A percentile compares a stretch with the other conserved stretches of the same genome.
Conservation (phyloP, 108 stramenopile genomes). For the Nitzschia sp. region DNA sequence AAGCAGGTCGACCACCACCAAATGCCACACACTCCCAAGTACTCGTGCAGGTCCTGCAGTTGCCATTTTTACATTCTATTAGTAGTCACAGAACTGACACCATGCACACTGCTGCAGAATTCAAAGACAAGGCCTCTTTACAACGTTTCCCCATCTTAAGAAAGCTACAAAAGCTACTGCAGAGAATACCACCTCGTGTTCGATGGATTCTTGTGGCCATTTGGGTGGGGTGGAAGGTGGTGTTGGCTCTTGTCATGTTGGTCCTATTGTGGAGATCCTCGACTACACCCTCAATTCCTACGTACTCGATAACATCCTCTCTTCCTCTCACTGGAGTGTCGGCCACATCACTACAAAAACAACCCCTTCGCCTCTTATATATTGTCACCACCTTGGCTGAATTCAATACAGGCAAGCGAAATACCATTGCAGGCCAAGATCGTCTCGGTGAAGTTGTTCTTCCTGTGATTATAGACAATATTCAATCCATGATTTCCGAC, state of each 20-base stretch:
- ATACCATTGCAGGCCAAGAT: constrained; percentile 62
- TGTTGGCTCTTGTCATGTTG: constrained; percentile 18
- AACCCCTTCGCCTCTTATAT: constrained; percentile 43
- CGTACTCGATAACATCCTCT: not conserved
- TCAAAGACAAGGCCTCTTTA: not conserved
- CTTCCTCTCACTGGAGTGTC: not conserved
- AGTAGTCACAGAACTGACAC: no score
- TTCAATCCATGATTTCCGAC: constrained; percentile 54
- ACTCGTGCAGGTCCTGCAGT: no score
- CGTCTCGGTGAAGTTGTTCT: constrained; percentile 62
- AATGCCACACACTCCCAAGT: no score
- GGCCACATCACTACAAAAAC: not conserved
- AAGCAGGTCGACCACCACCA: no score
- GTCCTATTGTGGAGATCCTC: constrained; percentile 6
- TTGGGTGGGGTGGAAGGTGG: constrained; percentile 48
- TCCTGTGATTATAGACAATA: constrained; percentile 60
- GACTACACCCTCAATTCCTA: not conserved
- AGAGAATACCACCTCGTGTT: constrained; percentile 32
- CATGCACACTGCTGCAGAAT: no score
- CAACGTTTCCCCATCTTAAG: constrained; percentile 32
- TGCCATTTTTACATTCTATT: no score
- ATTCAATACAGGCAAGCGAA: constrained; percentile 60
- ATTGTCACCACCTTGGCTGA: constrained; percentile 72
- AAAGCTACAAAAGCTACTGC: constrained; percentile 13
- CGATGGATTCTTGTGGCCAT: constrained; percentile 32